Conservation (phyloP, 2,329 filamentous ascomycete genomes). For the Aureobasidium sp. region DNA sequence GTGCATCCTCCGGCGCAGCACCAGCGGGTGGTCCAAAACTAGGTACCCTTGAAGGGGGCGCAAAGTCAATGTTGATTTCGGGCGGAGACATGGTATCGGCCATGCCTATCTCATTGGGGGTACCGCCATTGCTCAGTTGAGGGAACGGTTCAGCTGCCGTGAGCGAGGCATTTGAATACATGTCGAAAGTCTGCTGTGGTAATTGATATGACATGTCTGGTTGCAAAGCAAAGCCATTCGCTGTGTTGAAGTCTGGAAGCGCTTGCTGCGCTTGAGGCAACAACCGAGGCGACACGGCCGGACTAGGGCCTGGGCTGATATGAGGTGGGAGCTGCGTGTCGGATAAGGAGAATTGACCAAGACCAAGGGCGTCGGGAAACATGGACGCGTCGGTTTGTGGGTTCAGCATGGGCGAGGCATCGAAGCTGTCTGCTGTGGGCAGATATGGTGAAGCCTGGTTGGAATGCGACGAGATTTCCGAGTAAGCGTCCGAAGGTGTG, state of each 20-base stretch:
- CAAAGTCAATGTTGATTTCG: conserved; percentile 89
- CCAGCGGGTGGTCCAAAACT: conserved; percentile 61
- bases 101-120: conserved; percentile 55
- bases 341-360: conserved; percentile 74
- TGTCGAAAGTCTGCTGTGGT: conserved; percentile 32
- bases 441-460: conserved; percentile 78
- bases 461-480: conserved; percentile 70
- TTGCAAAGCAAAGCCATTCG: conserved; percentile 41
- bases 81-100: conserved; percentile 79
- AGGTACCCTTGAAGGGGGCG: conserved; percentile 62
- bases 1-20: conserved; percentile 64
- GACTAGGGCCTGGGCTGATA: conserved; percentile 61
- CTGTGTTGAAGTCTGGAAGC: conserved; percentile 42
- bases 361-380: conserved; percentile 70
- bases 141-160: conserved; percentile 42
- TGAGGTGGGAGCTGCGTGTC: conserved; percentile 49
- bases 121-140: conserved; percentile 35
- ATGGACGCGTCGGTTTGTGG: conserved; percentile 63
- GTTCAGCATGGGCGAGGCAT: conserved; percentile 75
- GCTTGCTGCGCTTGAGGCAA: conserved; percentile 60
- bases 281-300: conserved; percentile 61
- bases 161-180: conserved; percentile 34
- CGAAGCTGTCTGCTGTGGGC: conserved; percentile 70
- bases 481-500: conserved; percentile 76
- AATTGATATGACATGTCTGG: conserved; percentile 40